A percentile compares a stretch with the other conserved stretches of the same genome.
Conservation (phyloP, 2,329 filamentous ascomycete genomes). For the Orbilia javanica region DNA sequence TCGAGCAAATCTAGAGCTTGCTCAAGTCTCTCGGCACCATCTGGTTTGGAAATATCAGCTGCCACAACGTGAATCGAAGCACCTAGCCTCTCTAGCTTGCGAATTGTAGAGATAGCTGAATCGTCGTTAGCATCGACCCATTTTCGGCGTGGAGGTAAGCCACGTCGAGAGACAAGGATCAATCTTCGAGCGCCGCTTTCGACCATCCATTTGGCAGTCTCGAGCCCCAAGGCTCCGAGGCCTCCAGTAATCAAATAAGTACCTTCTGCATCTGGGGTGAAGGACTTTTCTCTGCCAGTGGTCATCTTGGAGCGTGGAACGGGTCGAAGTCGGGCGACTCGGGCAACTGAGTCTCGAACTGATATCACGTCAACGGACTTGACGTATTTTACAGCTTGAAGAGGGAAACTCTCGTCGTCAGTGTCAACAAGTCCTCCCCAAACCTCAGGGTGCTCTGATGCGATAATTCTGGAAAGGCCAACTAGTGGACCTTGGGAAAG, state of each 20-base stretch:
- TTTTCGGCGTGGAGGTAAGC: constrained; percentile 64
- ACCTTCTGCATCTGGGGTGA: constrained; percentile 63
- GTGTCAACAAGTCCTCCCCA: constrained; percentile 66
- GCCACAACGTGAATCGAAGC: constrained; percentile 64
- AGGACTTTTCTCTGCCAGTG: constrained; percentile 43
- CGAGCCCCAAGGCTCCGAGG: constrained; percentile 66
- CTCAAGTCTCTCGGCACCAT: constrained; percentile 60
- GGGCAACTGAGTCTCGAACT: constrained; percentile 65
- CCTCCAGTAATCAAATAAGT: constrained; percentile 68
- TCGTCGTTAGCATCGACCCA: constrained; percentile 54
- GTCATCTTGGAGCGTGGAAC: constrained; percentile 59
- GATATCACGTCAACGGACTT: constrained; percentile 64
- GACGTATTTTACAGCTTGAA: constrained; percentile 65
- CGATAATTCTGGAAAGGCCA: constrained; percentile 65
- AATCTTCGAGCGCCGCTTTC: constrained; percentile 66
- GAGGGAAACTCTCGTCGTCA: constrained; percentile 63
- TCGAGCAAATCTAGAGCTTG: constrained; percentile 63
- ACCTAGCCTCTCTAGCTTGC: constrained; percentile 63
- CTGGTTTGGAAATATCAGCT: constrained; percentile 64
- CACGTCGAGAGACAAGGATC: constrained; percentile 65
- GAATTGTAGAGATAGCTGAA: constrained; percentile 59
- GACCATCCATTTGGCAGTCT: constrained; percentile 64
- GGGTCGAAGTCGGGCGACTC: constrained; percentile 63
- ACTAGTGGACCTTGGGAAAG: constrained; percentile 65
- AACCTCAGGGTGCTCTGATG: constrained; percentile 65